These are phyloP conservation scores for Pestalotiopsis sp. DNA, from an alignment of 2,329 filamentous ascomycete species.

Conservation along the genomic window DNA sequence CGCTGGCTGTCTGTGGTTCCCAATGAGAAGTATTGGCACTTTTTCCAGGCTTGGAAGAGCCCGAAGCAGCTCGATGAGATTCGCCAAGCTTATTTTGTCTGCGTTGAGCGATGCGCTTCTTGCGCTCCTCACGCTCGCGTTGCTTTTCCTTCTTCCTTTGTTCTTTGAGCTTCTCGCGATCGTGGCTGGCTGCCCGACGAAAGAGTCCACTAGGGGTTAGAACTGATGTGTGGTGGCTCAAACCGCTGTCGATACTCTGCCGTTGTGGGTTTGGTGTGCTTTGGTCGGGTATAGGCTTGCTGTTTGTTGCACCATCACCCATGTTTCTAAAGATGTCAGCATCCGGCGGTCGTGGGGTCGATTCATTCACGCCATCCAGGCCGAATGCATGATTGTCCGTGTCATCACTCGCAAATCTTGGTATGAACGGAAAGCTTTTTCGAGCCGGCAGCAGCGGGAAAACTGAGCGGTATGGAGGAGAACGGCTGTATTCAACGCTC, in stretches of 20 bases:
- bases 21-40: conserved; percentile 14
- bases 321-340: background rate
- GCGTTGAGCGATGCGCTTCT: conserved; percentile 7
- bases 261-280: background rate
- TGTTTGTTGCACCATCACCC: background rate
- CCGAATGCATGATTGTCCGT: conserved; percentile 1
- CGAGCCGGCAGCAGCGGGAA: conserved; percentile 11
- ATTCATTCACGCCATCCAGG: conserved; percentile 10
- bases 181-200: background rate
- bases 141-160: conserved; percentile 4
- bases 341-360: background rate
- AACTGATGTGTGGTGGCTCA: background rate
- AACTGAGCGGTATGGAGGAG: background rate
- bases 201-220: background rate
- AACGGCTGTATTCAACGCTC: background rate
- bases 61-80: conserved; percentile 14
- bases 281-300: background rate
- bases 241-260: background rate
- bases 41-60: background rate
- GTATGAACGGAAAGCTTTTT: conserved; percentile 12
- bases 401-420: conserved; percentile 4
- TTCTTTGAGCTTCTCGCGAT: background rate
- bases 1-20: conserved; percentile 32
- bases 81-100: background rate
- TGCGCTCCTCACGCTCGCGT: conserved; percentile 15